Base-by-base conservation (phyloP, 768 basidiomycete genomes). In the Austroboletus festivus region DNA sequence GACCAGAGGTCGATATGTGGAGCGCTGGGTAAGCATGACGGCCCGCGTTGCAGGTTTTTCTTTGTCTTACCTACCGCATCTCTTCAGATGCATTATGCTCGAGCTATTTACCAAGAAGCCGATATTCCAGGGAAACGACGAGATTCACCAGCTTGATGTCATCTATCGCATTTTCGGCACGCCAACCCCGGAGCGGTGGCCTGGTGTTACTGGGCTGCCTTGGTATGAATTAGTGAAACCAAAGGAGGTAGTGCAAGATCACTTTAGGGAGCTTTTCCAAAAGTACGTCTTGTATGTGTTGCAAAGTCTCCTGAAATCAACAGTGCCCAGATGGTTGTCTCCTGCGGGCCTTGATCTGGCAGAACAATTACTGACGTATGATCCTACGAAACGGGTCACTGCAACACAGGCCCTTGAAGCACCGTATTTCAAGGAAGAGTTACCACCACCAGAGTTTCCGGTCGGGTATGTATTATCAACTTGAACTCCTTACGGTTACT, bases 171-270 rank as follows among this genome's bases (percentile, higher is more conserved):
- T 94, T 34, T 78, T 96, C 63, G 96, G 96, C 18, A 94, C 94
- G 2, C 95, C 96, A 0, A 84, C 81, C 21, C 65, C 80, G 11
- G 81, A 85, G 24, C 81, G 83, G 44, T 99, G 96, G 96, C 79
- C 88, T 5, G 83, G 80, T 13, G 72, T 97, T 33, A 75, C 80
- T 10, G 84, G 84, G 60, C 71, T 99, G 42, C 96, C 96, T 2
- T 99, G 96, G 96, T 99, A 92, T 62, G 96, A 99, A 65, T 78
- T 99, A n/a, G 86, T 99, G 42, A 93, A 91, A 65, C 93, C 95
- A 2, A 86, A 81, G 59, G 85, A 90, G 42, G 65, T 69, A 12
- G 69, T 92, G 10, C 78, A 80, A 15, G 88, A 87, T 58, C 82
- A 78, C 48, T 93, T 99, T 61, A 76, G 88, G 41, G 85, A 89